These are phyloP conservation scores for Colletotrichum theobromicola DNA, from an alignment of 2,329 filamentous ascomycete species.

Conservation along the genomic window DNA sequence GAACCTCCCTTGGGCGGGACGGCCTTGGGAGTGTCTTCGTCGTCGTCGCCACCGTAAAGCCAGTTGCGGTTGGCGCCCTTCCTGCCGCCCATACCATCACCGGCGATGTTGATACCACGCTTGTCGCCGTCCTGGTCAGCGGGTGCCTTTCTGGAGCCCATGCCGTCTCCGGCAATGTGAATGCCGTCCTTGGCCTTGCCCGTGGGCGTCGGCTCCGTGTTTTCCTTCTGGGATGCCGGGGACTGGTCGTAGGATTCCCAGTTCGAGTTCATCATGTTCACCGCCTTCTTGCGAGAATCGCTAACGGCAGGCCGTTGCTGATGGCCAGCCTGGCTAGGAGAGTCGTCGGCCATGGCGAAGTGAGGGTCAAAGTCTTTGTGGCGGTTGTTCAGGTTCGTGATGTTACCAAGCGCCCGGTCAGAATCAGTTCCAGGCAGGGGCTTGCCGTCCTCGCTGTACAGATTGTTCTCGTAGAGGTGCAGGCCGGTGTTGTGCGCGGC, in stretches of 20 bases:
- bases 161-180: constrained; percentile 65
- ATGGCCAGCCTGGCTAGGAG: constrained; percentile 52
- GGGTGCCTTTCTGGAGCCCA: constrained; percentile 63
- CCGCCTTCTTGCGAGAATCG: constrained; percentile 69
- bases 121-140: constrained; percentile 33
- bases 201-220: constrained; percentile 33
- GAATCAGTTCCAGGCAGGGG: constrained; percentile 37
- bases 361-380: constrained; percentile 79
- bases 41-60: constrained; percentile 61
- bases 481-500: constrained; percentile 70
- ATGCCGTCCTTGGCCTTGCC: constrained; percentile 29
- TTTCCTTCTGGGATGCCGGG: constrained; percentile 57
- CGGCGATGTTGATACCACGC: constrained; percentile 52
- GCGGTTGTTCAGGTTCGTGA: constrained; percentile 76
- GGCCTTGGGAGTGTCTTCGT: constrained; percentile 39
- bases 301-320: constrained; percentile 48
- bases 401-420: constrained; percentile 61
- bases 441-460: constrained; percentile 66
- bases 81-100: constrained; percentile 71
- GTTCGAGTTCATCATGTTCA: constrained; percentile 75
- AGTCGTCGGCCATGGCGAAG: constrained; percentile 76
- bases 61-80: constrained; percentile 61
- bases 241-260: constrained; percentile 64
- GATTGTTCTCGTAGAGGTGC: constrained; percentile 78
- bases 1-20: constrained; percentile 37